Evolutionary conservation across 495 filamentous ascomycete species (phyloP).

Genomic region (Lindgomyces ingoldianus): DNA sequence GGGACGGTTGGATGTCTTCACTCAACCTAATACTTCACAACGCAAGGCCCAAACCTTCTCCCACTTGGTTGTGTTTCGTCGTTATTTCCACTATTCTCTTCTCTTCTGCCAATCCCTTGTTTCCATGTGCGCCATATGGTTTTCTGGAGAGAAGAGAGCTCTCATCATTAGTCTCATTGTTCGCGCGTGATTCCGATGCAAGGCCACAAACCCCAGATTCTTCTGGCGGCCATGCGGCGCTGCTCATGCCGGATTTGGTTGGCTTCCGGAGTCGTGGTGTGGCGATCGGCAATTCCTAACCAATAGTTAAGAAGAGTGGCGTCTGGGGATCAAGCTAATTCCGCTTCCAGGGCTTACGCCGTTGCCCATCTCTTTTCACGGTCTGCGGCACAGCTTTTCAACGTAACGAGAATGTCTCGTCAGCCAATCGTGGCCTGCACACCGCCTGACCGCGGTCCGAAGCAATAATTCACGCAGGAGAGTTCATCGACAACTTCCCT

Average conservation of each 20-base stretch:
- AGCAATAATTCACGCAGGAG: constrained; percentile 9
- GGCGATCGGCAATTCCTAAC: background rate
- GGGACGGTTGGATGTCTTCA: background rate
- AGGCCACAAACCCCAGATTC: constrained; percentile 17
- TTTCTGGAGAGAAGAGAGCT: background rate
- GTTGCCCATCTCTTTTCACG: background rate
- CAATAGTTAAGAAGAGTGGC: constrained; percentile 7
- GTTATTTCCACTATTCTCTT: background rate
- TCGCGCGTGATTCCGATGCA: background rate
- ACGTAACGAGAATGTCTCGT: constrained; percentile 7
- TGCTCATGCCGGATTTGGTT: constrained; percentile 3
- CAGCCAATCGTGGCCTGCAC: constrained; percentile 11
- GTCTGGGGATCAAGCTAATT: constrained; percentile 17
- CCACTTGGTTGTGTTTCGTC: background rate
- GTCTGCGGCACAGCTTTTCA: background rate
- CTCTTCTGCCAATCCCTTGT: background rate
- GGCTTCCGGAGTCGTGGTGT: constrained; percentile 12
- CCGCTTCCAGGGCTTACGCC: background rate
- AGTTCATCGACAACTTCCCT: background rate
- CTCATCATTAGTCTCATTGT: background rate
- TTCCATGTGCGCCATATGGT: background rate
- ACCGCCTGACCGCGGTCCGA: constrained; percentile 1
- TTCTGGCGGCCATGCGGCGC: background rate
- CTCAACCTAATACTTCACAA: background rate
- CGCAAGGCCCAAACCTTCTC: background rate